Evolutionary conservation across 441 rosid species (phyloP).

Genomic region (Kokia cookei): DNA sequence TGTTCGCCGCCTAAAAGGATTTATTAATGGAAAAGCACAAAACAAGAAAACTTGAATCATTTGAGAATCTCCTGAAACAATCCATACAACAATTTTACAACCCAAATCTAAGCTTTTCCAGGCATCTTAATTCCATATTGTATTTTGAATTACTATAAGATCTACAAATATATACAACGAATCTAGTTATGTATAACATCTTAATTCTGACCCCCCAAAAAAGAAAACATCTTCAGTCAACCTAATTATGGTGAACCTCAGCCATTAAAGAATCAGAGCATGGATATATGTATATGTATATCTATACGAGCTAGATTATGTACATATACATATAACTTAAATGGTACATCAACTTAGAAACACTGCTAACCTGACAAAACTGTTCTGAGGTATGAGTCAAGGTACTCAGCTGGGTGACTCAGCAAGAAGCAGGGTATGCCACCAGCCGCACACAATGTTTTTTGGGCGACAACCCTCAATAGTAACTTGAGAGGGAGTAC

Average conservation of each 20-base stretch:
- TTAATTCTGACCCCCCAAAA: background rate
- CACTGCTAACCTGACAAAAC: constrained; percentile 56
- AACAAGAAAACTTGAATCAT: no score
- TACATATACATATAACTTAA: no score
- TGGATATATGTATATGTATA: no score
- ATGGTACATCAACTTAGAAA: background rate
- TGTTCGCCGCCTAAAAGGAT: no score
- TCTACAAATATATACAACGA: background rate
- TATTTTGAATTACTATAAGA: background rate
- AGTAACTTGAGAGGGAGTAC: constrained; percentile 63
- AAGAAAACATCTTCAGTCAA: background rate
- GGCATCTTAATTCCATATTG: no score
- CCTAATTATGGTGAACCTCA: background rate
- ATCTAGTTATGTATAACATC: background rate
- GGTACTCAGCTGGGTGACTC: constrained; percentile 39
- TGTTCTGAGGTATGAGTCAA: constrained; percentile 24
- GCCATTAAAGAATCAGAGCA: background rate
- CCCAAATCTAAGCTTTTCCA: no score
- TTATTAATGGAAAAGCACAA: no score
- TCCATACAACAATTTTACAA: no score
- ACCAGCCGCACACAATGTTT: constrained; percentile 90
- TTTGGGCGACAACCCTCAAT: constrained; percentile 58
- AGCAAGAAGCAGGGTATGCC: constrained; percentile 89
- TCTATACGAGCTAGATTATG: no score
- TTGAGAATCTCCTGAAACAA: no score